Evolutionary conservation across 129 eudicot species (phyloP).

Genomic region (Artemisia tridentata): DNA sequence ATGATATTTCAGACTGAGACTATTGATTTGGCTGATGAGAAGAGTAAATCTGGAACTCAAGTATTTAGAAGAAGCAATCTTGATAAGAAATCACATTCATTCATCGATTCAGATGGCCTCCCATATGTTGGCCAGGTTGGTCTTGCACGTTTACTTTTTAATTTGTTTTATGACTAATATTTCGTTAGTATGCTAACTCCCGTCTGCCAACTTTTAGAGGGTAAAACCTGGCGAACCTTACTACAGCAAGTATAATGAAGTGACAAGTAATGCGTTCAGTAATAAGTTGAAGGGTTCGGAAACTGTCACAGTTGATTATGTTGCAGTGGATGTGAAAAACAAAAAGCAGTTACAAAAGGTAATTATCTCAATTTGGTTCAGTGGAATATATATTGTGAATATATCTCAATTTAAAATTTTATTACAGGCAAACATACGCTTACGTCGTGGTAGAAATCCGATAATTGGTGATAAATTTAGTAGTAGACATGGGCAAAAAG

Average conservation of each 20-base stretch:
- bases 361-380: neutral
- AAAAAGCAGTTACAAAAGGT: slow-evolving; percentile 72
- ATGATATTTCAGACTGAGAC: slow-evolving; percentile 71
- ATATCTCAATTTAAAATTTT: neutral
- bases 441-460: slow-evolving; percentile 80
- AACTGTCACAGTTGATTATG: slow-evolving; percentile 75
- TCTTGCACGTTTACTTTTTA: neutral
- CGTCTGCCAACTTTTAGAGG: slow-evolving; percentile 44
- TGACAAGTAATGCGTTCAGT: slow-evolving; percentile 30
- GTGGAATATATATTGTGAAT: neutral
- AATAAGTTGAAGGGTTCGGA: slow-evolving; percentile 71
- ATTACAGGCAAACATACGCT: slow-evolving; percentile 79
- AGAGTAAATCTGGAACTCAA: slow-evolving; percentile 35
- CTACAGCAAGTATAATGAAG: slow-evolving; percentile 48
- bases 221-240: slow-evolving; percentile 70
- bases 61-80: slow-evolving; percentile 56
- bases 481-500: slow-evolving; percentile 97
- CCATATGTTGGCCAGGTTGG: slow-evolving; percentile 90
- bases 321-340: slow-evolving; percentile 74
- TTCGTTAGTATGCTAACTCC: slow-evolving; percentile 10
- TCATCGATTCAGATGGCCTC: slow-evolving; percentile 85
- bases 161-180: neutral
- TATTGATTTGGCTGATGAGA: slow-evolving; percentile 69
- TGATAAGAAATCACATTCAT: slow-evolving; percentile 40
- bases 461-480: slow-evolving; percentile 93